These are phyloP conservation scores for Daldinia loculata DNA, from an alignment of 495 filamentous ascomycete genomes.

Conservation along the genomic window DNA sequence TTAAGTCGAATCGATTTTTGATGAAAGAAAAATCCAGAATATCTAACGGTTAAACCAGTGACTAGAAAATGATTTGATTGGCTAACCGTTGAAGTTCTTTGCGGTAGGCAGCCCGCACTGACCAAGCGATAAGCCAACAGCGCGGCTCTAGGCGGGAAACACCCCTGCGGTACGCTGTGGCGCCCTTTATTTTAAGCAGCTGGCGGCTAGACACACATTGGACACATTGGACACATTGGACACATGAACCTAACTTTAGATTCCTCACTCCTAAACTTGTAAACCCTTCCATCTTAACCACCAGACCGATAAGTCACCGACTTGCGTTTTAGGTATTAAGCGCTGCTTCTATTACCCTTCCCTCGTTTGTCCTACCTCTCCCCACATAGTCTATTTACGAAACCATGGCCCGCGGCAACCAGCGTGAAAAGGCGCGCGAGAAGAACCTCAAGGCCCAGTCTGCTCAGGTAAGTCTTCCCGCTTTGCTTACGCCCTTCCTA, in stretches of 20 bases:
- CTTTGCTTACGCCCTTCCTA: constrained; percentile 17
- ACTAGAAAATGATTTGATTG: constrained; percentile 23
- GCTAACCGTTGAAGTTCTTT: not conserved
- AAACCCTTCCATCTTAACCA: not conserved
- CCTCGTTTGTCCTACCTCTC: constrained; percentile 9
- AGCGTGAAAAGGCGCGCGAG: constrained; percentile 87
- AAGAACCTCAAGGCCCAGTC: constrained; percentile 76
- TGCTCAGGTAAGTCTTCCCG: constrained; percentile 56
- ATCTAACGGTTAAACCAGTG: constrained; percentile 7
- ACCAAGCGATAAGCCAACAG: constrained; percentile 11
- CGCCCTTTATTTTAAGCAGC: constrained; percentile 39
- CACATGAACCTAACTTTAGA: constrained; percentile 13
- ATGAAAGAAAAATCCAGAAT: constrained; percentile 29
- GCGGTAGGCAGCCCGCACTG: constrained; percentile 1
- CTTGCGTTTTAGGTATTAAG: constrained; percentile 38
- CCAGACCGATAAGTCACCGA: constrained; percentile 6
- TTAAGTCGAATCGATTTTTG: not conserved
- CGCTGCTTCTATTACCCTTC: constrained; percentile 26
- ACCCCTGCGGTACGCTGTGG: constrained; percentile 13
- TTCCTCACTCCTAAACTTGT: constrained; percentile 6
- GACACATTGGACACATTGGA: constrained; percentile 7
- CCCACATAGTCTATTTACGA: constrained; percentile 36
- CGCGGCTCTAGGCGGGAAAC: constrained; percentile 29
- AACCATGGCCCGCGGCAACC: constrained; percentile 88
- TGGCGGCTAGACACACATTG: constrained; percentile 34